Evolutionary conservation across 1,284 basidiomycete genomes (phyloP).

Genomic region (Sporisorium iseilematis-ciliati): DNA sequence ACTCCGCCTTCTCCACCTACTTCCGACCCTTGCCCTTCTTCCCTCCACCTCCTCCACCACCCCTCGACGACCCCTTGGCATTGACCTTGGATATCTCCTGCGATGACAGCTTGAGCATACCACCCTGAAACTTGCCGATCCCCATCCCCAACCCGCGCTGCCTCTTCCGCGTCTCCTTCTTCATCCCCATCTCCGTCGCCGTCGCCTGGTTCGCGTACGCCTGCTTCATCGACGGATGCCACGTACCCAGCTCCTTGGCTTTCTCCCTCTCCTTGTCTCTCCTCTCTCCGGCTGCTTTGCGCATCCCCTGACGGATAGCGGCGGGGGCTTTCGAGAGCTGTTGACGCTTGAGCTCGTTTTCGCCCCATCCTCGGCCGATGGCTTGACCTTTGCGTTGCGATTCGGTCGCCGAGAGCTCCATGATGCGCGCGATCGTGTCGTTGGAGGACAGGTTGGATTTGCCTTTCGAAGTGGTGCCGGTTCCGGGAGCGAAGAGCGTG

Average conservation of each 20-base stretch:
- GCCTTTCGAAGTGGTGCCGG: constrained; percentile 37
- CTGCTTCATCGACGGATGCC: constrained; percentile 60
- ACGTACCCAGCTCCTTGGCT: constrained; percentile 65
- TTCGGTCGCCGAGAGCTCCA: constrained; percentile 57
- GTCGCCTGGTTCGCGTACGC: constrained; percentile 48
- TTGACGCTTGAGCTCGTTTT: constrained; percentile 53
- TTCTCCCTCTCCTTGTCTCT: constrained; percentile 63
- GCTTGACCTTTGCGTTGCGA: constrained; percentile 46
- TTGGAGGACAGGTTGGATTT: constrained; percentile 59
- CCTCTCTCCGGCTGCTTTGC: constrained; percentile 57
- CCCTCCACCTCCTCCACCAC: constrained; percentile 14
- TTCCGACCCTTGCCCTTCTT: constrained; percentile 16
- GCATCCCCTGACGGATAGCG: constrained; percentile 58
- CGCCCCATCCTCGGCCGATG: constrained; percentile 61
- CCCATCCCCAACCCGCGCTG: constrained; percentile 63
- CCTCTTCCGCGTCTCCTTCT: constrained; percentile 50
- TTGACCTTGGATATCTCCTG: constrained; percentile 60
- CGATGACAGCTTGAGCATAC: constrained; percentile 56
- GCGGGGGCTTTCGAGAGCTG: constrained; percentile 62
- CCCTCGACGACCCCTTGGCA: constrained; percentile 30
- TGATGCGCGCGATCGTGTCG: constrained; percentile 61
- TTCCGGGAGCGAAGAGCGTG: constrained; percentile 66
- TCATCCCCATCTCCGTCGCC: constrained; percentile 54
- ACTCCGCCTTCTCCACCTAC: background rate
- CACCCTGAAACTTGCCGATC: constrained; percentile 64